Evolutionary conservation across 768 basidiomycete species (phyloP), one percentile per base, ranked within the genome.

Genomic region (Termitomyces sp.): DNA sequence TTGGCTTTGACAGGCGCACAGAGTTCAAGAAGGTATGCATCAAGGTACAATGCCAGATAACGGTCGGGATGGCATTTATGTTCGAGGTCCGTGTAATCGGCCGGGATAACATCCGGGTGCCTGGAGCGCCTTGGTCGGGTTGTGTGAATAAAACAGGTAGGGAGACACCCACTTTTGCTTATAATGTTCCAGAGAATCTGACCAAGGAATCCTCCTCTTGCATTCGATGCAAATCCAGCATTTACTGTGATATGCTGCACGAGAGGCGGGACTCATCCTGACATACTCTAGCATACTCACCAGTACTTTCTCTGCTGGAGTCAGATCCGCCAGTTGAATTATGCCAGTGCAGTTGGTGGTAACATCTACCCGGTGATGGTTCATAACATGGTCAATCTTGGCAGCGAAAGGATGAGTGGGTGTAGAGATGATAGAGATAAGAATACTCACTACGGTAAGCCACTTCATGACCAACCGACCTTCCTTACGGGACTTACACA

Each of bases 381-480:
- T 24, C 22, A 16, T 44, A 32, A 41, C n/a, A 54, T 54, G 52
- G 11, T 54, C 10, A 18, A 40, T 32, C 52, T 53, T 24, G 22
- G 14, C 14, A 45, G 13, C 5, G 32, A 5, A 48, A 2, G 24
- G 13, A 32, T 48, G 9, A 48, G 47, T 28, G 11, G n/a, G 16
- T 20, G 1, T 20, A 5, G 10, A 32, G 18, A 32, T 16, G 5
- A 9, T 20, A 48, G 11, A 20, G 3, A 48, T 32, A 18, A 32
- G 32, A n/a, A 20, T 26, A 38, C 58, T 16, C 52, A 60, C 57
- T 16, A 58, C 56, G 20, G n/a, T 32, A 22, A 57, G 61, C 62
- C 63, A 65, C 38, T 35, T 60, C 62, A 63, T 63, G 14, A 61
- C 3, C 13, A 61, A 49, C 4, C 62, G 57, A 36, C 62, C 62